These are phyloP conservation scores for Coemansia pectinata DNA, from an alignment of 192 early-diverging fungal species.

Conservation along the genomic window DNA sequence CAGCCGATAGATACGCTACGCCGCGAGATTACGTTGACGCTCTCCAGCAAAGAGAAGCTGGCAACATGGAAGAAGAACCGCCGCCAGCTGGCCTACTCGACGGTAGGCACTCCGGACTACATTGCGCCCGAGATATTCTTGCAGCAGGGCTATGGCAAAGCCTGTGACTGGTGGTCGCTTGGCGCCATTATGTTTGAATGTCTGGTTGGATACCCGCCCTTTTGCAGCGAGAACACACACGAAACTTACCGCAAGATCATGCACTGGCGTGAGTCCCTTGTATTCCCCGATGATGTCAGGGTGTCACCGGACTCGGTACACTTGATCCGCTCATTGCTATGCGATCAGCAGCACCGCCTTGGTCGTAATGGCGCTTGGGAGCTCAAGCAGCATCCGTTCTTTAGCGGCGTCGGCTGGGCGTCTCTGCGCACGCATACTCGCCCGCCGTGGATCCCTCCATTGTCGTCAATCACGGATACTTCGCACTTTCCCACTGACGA, in stretches of 20 bases:
- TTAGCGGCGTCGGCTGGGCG: slow-evolving; percentile 90
- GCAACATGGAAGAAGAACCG: slow-evolving; percentile 99
- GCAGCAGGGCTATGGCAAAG: slow-evolving; percentile 93
- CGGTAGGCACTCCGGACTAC: slow-evolving; percentile 98
- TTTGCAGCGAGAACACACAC: slow-evolving; percentile 92
- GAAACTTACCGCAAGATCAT: slow-evolving; percentile 99
- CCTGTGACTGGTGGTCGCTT: slow-evolving; percentile 99
- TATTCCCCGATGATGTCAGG: slow-evolving; percentile 92
- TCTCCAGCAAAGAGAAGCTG: slow-evolving; percentile 90
- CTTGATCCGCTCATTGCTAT: slow-evolving; percentile 86
- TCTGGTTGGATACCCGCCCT: slow-evolving; percentile 96
- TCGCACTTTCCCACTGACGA: slow-evolving; percentile 98
- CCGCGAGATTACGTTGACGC: slow-evolving; percentile 86
- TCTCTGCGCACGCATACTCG: slow-evolving; percentile 72
- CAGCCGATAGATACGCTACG: slow-evolving; percentile 59
- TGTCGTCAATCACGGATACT: slow-evolving; percentile 95
- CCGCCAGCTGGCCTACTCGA: slow-evolving; percentile 92
- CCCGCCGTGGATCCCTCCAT: slow-evolving; percentile 90
- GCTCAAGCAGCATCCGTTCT: slow-evolving; percentile 93
- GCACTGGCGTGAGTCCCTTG: slow-evolving; percentile 89
- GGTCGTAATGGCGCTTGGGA: slow-evolving; percentile 80
- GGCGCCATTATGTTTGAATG: slow-evolving; percentile 99
- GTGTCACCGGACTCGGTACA: slow-evolving; percentile 91
- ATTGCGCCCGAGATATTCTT: slow-evolving; percentile 96
- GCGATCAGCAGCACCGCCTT: slow-evolving; percentile 82